Conservation (phyloP, 208 protist genomes). For the Trypanosoma congolense region DNA sequence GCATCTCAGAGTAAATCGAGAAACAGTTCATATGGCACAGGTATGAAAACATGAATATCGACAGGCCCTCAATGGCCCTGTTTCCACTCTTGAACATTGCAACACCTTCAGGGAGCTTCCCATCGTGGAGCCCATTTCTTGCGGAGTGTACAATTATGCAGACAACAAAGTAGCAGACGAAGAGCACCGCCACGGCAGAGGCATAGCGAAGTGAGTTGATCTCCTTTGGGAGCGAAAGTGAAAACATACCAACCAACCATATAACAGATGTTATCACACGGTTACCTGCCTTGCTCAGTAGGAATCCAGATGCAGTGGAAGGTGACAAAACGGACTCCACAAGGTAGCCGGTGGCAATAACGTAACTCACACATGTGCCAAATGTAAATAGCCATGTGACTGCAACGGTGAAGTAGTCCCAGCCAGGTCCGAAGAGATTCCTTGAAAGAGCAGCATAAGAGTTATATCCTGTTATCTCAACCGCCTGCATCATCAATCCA, state of each 20-base stretch:
- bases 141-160: constrained; percentile 25
- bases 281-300: constrained; percentile 9
- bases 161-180: constrained; percentile 26
- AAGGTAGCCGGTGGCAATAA: constrained; percentile 26
- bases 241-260: constrained; percentile 35
- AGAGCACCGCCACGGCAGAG: constrained; percentile 24
- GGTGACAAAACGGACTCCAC: constrained; percentile 15
- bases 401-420: constrained; percentile 21
- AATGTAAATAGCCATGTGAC: constrained; percentile 31
- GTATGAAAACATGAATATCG: constrained; percentile 40
- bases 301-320: constrained; percentile 1
- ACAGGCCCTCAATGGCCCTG: constrained; percentile 16
- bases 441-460: constrained; percentile 29
- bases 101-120: constrained; percentile 7
- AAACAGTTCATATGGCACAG: constrained; percentile 33
- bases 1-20: constrained; percentile 29
- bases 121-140: constrained; percentile 12
- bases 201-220: constrained; percentile 41
- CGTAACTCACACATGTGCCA: constrained; percentile 29
- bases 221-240: constrained; percentile 25
- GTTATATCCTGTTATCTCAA: constrained; percentile 1
- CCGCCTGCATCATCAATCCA: constrained; percentile 2
- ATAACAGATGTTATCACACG: constrained; percentile 21
- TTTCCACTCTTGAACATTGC: constrained; percentile 14
- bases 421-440: constrained; percentile 22